Evolutionary conservation across 2,329 filamentous ascomycete species (phyloP).

Genomic region (Colletotrichum sojae): DNA sequence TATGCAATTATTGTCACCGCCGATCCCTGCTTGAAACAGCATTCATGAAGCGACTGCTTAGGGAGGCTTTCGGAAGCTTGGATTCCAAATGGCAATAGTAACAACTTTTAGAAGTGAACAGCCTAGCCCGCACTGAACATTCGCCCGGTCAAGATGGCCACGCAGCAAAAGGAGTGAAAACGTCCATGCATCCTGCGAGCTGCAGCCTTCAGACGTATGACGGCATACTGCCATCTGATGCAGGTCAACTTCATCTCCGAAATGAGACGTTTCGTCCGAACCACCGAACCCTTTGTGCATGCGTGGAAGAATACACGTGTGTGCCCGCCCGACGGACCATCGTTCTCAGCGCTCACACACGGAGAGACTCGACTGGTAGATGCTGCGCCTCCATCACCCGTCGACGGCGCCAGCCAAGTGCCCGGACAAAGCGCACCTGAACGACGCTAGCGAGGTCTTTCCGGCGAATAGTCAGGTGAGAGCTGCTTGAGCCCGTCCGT

Average conservation of each 20-base stretch:
- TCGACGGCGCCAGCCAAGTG: constrained; percentile 21
- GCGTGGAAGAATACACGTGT: background rate
- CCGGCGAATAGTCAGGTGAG: background rate
- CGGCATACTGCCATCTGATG: constrained; percentile 4
- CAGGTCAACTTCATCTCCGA: background rate
- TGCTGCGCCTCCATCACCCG: constrained; percentile 28
- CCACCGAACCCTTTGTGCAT: constrained; percentile 11
- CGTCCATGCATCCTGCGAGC: constrained; percentile 19
- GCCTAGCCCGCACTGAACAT: too few relatives aligned
- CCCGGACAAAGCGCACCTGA: constrained; percentile 31
- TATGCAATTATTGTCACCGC: background rate
- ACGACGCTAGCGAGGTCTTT: constrained; percentile 6
- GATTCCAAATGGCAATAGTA: background rate
- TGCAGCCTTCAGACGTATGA: background rate
- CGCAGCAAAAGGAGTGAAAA: background rate
- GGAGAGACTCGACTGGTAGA: constrained; percentile 8
- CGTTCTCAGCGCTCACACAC: background rate
- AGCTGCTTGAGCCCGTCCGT: constrained; percentile 16
- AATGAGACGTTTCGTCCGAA: background rate
- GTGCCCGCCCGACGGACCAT: background rate
- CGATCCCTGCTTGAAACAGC: constrained; percentile 8
- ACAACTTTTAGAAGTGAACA: too few relatives aligned
- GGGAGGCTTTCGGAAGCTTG: background rate
- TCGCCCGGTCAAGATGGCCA: background rate
- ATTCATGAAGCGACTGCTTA: background rate